A percentile compares a stretch with the other conserved stretches of the same genome.
phyloP scores from a whole-genome alignment of 352 stramenopile genomes.

The Globisporangium rhizosaccharum region DNA sequence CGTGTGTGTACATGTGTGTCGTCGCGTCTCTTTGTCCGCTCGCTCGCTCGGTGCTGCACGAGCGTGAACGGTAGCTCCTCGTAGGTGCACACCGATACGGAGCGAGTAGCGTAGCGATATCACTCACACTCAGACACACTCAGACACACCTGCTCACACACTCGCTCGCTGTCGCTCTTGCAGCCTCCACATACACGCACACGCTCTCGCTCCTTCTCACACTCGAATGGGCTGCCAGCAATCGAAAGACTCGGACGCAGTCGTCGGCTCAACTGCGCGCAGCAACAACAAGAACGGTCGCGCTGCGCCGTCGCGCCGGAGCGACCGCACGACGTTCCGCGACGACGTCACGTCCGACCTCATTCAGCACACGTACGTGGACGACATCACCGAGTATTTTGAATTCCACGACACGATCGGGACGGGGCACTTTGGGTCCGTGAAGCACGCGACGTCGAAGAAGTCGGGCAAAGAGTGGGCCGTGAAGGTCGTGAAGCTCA shows the following conservation, averaged over 20 bases:
- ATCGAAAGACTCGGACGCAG: conserved; percentile 34
- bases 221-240: conserved; percentile 51
- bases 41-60: too few species aligned
- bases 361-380: conserved; percentile 71
- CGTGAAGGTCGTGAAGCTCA: conserved; percentile 69
- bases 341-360: conserved; percentile 73
- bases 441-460: conserved; percentile 54
- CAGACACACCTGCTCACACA: too few species aligned
- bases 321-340: conserved; percentile 34
- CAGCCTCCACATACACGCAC: not conserved
- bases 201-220: not conserved
- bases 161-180: not conserved
- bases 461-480: conserved; percentile 71
- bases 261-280: conserved; percentile 30
- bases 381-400: conserved; percentile 59
- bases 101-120: too few species aligned
- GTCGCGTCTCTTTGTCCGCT: not conserved
- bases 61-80: too few species aligned
- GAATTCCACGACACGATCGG: conserved; percentile 61
- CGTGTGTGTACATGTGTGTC: not conserved
- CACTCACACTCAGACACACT: too few species aligned
- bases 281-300: conserved; percentile 10
- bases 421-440: conserved; percentile 64
- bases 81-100: too few species aligned
- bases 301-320: conserved; percentile 8